Evolutionary conservation across 768 basidiomycete genomes (phyloP).

Genomic region (Hygrophorus pudorinus): DNA sequence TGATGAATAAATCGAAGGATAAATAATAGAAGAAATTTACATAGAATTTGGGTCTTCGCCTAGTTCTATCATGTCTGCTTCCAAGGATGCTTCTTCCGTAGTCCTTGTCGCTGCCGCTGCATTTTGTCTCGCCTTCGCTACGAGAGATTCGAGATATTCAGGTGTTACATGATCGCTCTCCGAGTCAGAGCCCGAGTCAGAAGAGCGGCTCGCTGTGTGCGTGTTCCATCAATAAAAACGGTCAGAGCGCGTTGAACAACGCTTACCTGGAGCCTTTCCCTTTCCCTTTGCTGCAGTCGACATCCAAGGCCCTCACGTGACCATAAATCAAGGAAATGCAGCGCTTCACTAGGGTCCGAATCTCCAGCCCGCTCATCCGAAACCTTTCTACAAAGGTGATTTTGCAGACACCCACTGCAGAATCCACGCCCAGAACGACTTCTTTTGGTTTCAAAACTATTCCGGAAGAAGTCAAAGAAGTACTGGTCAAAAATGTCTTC

Average conservation of each 20-base stretch:
- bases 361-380: conserved; percentile 10
- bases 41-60: conserved; percentile 28
- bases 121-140: conserved; percentile 52
- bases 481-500: conserved; percentile 87
- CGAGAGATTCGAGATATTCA: conserved; percentile 51
- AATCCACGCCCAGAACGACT: conserved; percentile 36
- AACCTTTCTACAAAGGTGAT: conserved; percentile 15
- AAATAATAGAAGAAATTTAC: conserved; percentile 10
- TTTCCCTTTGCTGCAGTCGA: conserved; percentile 31
- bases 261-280: conserved; percentile 28
- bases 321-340: not conserved
- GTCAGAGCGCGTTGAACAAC: too few relatives aligned
- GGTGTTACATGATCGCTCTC: conserved; percentile 39
- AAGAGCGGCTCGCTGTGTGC: conserved; percentile 18
- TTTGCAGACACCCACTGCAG: conserved; percentile 8
- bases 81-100: conserved; percentile 24
- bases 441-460: conserved; percentile 94
- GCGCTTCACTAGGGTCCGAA: not conserved
- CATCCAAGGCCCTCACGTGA: not conserved
- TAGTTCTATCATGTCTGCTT: conserved; percentile 45
- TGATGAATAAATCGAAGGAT: not conserved
- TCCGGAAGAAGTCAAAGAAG: conserved; percentile 79
- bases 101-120: conserved; percentile 23
- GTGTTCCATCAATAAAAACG: too few relatives aligned
- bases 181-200: conserved; percentile 27